These are phyloP conservation scores for Musa acuminata DNA, from an alignment of 176 grass and related monocot species.

Conservation along the genomic window DNA sequence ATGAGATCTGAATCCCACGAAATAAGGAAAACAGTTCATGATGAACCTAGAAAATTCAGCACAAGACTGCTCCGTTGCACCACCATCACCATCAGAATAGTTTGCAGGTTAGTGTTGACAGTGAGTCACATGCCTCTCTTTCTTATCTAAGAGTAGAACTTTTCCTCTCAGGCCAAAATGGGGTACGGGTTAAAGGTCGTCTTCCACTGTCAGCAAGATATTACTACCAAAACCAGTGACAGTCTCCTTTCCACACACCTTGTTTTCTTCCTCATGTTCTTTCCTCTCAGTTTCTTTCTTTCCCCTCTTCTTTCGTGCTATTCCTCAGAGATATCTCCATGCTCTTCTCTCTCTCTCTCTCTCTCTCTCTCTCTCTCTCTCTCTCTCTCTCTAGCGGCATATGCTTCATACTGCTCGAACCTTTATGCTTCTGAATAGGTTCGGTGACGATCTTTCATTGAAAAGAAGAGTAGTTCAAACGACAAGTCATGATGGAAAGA, in stretches of 20 bases:
- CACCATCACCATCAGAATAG: not conserved
- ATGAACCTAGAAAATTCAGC: not conserved
- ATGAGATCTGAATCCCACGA: not conserved
- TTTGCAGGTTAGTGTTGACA: conserved; percentile 1
- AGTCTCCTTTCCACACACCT: not conserved
- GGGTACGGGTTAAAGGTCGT: not conserved
- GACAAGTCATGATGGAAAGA: too few species aligned
- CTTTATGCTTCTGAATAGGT: too few species aligned
- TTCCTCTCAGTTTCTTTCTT: not conserved
- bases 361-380: conserved; percentile 2
- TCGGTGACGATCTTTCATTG: too few species aligned
- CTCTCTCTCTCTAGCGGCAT: not conserved
- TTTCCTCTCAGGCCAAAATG: not conserved
- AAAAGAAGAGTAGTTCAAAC: too few species aligned
- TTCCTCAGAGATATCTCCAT: not conserved
- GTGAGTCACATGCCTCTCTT: conserved; percentile 14
- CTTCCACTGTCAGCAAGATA: not conserved
- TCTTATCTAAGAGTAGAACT: not conserved
- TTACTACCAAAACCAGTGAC: conserved; percentile 7
- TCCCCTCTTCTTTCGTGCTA: not conserved
- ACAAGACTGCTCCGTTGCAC: not conserved
- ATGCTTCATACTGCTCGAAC: too few species aligned
- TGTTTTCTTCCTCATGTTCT: conserved; percentile 13
- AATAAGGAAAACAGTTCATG: not conserved
- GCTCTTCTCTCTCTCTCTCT: not conserved